Percentiles rank a stretch among this genome's conserved stretches.
Evolutionary conservation across 257 asterid genomes (phyloP).

Genomic region (Nicotiana benthamiana): DNA sequence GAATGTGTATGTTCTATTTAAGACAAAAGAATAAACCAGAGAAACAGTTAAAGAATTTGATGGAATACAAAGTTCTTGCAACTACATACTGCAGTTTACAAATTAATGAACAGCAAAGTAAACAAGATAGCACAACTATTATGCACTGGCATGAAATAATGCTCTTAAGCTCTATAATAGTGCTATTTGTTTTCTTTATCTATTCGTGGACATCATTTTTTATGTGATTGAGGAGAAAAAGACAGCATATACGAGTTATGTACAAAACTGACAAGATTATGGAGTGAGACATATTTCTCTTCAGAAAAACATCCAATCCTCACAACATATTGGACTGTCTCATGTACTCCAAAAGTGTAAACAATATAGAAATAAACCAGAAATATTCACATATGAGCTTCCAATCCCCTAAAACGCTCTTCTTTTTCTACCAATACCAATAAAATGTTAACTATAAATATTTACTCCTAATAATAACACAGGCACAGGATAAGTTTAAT

Average conservation of each 20-base stretch:
- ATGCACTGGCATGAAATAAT: background rate
- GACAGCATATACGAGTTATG: background rate
- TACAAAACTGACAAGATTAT: background rate
- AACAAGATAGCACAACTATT: background rate
- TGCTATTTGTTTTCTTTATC: background rate
- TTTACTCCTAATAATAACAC: too few relatives aligned
- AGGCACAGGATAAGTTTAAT: background rate
- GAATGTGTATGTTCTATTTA: background rate
- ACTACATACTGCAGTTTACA: constrained; percentile 4
- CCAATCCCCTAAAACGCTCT: background rate
- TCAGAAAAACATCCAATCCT: background rate
- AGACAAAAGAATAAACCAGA: background rate
- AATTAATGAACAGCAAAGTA: background rate
- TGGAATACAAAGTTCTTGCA: background rate
- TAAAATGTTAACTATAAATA: background rate
- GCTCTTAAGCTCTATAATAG: background rate
- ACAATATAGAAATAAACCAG: background rate
- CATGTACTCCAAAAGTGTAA: background rate
- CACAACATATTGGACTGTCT: background rate
- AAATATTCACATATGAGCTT: background rate
- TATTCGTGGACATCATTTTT: background rate
- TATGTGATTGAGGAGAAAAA: background rate
- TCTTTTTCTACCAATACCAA: background rate
- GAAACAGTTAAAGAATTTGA: background rate
- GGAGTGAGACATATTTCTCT: background rate